These are phyloP conservation scores for Populus ilicifolia DNA, from an alignment of 345 rosid species.

Conservation along the genomic window DNA sequence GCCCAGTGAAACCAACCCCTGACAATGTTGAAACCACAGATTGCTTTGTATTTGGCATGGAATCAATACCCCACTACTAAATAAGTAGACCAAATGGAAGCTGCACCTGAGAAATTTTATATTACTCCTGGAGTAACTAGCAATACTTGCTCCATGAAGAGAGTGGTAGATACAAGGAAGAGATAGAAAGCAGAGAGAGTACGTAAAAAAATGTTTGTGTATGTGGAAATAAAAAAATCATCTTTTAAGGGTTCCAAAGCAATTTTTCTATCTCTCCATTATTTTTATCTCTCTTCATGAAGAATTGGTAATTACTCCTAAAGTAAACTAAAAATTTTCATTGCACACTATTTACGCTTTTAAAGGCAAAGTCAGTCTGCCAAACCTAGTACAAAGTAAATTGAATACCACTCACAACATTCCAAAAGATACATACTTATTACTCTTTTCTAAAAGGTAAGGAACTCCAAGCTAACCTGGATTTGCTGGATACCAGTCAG, in stretches of 20 bases:
- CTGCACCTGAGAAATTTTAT: not conserved
- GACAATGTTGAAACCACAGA: too few relatives aligned
- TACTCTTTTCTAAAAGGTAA: not conserved
- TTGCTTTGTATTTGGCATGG: too few relatives aligned
- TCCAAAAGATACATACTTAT: not conserved
- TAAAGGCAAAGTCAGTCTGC: not conserved
- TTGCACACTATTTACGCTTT: not conserved
- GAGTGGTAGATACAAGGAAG: not conserved
- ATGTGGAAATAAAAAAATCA: not conserved
- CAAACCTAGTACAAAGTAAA: not conserved
- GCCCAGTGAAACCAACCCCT: too few relatives aligned
- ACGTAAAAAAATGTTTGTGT: not conserved
- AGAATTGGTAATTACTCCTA: not conserved
- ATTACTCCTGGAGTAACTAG: not conserved
- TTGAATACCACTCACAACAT: not conserved
- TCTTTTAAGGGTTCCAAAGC: not conserved
- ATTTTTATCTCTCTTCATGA: not conserved
- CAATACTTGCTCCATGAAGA: not conserved
- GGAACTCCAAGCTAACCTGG: conserved; percentile 27
- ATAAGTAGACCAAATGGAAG: too few relatives aligned
- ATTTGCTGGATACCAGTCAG: conserved; percentile 50
- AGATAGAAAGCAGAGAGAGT: not conserved
- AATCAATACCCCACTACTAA: too few relatives aligned
- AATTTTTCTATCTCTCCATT: not conserved
- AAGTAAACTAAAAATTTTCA: not conserved